Conservation (phyloP, 2,329 filamentous ascomycete species). For the Aspergillus novoparasiticus region DNA sequence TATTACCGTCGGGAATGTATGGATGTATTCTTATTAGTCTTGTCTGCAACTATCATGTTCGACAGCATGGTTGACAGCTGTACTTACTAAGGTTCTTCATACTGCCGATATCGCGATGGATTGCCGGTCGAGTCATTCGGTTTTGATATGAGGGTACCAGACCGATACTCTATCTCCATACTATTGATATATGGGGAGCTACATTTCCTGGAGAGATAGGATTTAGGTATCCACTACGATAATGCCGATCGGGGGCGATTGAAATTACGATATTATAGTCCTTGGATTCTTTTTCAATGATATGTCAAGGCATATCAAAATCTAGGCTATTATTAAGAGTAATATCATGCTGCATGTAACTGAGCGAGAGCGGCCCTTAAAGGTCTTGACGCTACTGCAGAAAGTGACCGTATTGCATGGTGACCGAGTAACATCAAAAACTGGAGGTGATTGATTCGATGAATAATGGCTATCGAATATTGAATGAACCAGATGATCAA, state of each 20-base stretch:
- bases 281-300: neutral
- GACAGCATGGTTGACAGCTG: constrained; percentile 3
- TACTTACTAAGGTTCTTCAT: neutral
- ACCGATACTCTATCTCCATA: neutral
- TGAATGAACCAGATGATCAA: neutral
- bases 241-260: neutral
- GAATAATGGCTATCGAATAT: neutral
- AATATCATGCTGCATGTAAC: neutral
- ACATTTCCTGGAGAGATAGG: neutral
- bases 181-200: neutral
- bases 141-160: neutral
- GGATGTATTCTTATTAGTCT: neutral
- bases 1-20: neutral
- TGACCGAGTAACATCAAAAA: neutral
- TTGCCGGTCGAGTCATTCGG: neutral
- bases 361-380: neutral
- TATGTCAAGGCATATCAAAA: neutral
- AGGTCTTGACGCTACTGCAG: neutral
- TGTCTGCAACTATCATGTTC: neutral
- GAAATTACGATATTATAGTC: neutral
- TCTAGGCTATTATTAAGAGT: neutral
- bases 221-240: neutral
- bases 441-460: neutral
- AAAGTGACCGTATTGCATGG: neutral
- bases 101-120: neutral